phyloP scores from a whole-genome alignment of 1,284 basidiomycete genomes.

The Ceratobasidium sp. region DNA sequence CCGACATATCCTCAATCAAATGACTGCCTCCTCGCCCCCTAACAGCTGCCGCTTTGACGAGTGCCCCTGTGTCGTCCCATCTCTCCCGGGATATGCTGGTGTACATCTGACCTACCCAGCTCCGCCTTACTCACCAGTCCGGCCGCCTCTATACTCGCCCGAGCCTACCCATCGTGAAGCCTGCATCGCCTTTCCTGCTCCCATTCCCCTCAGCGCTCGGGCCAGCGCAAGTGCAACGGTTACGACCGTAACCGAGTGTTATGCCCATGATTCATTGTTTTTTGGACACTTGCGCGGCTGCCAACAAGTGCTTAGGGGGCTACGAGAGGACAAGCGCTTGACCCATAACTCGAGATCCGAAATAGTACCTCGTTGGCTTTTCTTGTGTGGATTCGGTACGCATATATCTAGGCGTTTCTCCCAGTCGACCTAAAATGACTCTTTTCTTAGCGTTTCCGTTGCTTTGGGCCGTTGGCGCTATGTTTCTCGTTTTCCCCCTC shows the following conservation, averaged over 20 bases:
- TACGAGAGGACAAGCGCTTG: neutral
- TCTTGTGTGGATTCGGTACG: conserved; percentile 46
- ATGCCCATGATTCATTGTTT: neutral
- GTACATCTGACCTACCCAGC: neutral
- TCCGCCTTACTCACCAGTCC: neutral
- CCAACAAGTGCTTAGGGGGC: neutral
- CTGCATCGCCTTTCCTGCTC: neutral
- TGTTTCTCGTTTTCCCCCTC: conserved; percentile 23
- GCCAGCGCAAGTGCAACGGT: too few species aligned
- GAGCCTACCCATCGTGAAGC: neutral
- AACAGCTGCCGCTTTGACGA: too few species aligned
- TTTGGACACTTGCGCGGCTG: neutral
- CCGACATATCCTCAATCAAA: too few species aligned
- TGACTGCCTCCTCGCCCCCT: too few species aligned
- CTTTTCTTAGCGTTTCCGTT: conserved; percentile 43
- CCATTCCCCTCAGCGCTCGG: neutral
- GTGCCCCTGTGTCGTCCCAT: too few species aligned
- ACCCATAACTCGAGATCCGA: neutral
- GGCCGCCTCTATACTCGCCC: neutral
- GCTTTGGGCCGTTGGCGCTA: conserved; percentile 42
- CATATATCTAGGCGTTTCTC: neutral
- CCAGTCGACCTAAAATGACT: neutral
- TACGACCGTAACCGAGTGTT: neutral
- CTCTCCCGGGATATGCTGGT: too few species aligned
- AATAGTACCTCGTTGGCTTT: conserved; percentile 36